phyloP scores from a whole-genome alignment of 257 asterid genomes.

The Agastache rugosa region DNA sequence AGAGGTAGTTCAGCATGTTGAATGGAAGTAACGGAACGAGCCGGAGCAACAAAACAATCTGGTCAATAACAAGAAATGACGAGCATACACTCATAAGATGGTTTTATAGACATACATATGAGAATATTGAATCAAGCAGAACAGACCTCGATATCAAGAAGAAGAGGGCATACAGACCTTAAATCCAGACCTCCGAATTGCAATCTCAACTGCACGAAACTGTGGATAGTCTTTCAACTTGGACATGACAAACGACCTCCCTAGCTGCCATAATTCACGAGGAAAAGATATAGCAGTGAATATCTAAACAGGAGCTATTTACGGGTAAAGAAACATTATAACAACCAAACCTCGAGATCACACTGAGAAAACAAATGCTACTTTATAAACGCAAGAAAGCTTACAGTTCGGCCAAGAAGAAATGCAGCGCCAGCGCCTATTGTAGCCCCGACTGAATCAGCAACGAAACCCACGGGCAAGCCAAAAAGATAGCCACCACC shows the following conservation, averaged over 20 bases:
- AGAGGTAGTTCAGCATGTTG: constrained; percentile 87
- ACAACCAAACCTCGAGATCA: not conserved
- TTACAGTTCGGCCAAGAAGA: constrained; percentile 97
- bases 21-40: constrained; percentile 90
- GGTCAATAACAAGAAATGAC: constrained; percentile 37
- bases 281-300: constrained; percentile 27
- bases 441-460: constrained; percentile 93
- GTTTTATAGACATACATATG: not conserved
- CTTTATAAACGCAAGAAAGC: constrained; percentile 22
- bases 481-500: constrained; percentile 99
- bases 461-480: constrained; percentile 83
- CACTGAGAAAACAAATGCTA: constrained; percentile 7
- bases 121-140: not conserved
- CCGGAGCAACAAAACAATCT: constrained; percentile 89
- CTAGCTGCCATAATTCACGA: constrained; percentile 57
- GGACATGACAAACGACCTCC: constrained; percentile 83
- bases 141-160: constrained; percentile 6
- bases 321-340: not conserved
- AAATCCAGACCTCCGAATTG: constrained; percentile 84
- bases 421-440: constrained; percentile 91
- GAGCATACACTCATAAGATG: not conserved
- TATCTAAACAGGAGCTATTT: not conserved
- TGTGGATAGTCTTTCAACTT: constrained; percentile 82
- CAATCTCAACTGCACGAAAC: constrained; percentile 82
- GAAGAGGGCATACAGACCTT: constrained; percentile 56